Evolutionary conservation across 352 stramenopile species (phyloP), one percentile per base, ranked within the genome.

Genomic region (Phytophthora podocarpi): DNA sequence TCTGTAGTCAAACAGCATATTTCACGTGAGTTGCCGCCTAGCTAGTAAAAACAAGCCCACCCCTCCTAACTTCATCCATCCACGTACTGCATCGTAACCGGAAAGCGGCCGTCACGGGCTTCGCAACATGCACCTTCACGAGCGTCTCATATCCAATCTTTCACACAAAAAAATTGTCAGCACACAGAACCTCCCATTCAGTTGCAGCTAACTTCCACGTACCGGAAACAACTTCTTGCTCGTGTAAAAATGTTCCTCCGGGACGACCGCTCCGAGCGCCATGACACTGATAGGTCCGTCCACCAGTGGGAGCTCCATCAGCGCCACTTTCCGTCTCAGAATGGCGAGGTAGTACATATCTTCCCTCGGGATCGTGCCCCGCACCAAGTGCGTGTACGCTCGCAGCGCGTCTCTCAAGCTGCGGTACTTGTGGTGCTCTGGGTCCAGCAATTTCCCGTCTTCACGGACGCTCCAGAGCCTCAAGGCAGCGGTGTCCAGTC

Each of bases 161-260:
- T 4, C 48, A 64, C 2, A 48, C 27, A 10, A 37, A 9, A 12
- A 31, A 37, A 20, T n/a, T n/a, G n/a, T n/a, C n/a, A n/a, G n/a
- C 12, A 43, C 6, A 49, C 4, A 32, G 7, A 51, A n/a, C n/a
- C n/a, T n/a, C n/a, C n/a, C n/a, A n/a, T n/a, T n/a, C n/a, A n/a
- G n/a, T n/a, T n/a, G n/a, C n/a, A n/a, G n/a, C n/a, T n/a, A 2
- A 23, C 16, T 31, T 40, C n/a, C 20, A 54, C 70, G 23, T 40
- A 91, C 80, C 26, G 86, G 84, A 52, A 92, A 93, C 3, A 95
- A 61, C 41, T 90, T 90, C 58, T 91, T 90, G 28, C 71, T 77
- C 20, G 76, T 91, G 52, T 86, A 89, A 64, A 87, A 93, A 3
- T 84, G 68, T 26, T 82, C 62, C 37, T 90, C 85, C 3, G 83